phyloP scores from a whole-genome alignment of 805 yeast genomes.

The Soucietia sequanensis region DNA sequence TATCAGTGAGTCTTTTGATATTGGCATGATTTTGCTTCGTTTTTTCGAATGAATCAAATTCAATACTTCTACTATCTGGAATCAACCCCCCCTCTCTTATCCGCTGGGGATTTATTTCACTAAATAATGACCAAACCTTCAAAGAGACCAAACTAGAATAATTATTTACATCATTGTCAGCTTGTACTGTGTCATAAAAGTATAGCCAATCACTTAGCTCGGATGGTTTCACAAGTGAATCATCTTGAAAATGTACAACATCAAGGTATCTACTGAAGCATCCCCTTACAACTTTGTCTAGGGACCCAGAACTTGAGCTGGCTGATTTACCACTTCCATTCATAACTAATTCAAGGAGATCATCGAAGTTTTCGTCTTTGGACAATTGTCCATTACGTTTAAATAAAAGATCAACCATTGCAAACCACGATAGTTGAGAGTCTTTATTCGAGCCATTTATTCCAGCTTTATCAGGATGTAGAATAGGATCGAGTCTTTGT shows the following conservation, averaged over 20 bases:
- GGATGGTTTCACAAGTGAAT: constrained; percentile 56
- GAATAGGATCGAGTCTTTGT: constrained; percentile 10
- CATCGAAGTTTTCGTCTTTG: constrained; percentile 47
- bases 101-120: constrained; percentile 48
- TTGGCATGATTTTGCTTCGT: constrained; percentile 31
- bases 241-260: constrained; percentile 61
- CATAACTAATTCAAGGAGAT: constrained; percentile 46
- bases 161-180: constrained; percentile 39
- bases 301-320: constrained; percentile 35
- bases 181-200: constrained; percentile 60
- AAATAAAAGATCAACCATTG: constrained; percentile 62
- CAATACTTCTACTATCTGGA: constrained; percentile 31
- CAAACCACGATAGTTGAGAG: constrained; percentile 62
- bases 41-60: constrained; percentile 40
- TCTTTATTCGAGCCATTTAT: constrained; percentile 49
- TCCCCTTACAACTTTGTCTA: constrained; percentile 67
- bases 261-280: constrained; percentile 68
- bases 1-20: constrained; percentile 26
- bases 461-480: constrained; percentile 1
- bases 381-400: constrained; percentile 45
- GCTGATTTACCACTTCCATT: constrained; percentile 35
- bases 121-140: constrained; percentile 63
- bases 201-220: constrained; percentile 72
- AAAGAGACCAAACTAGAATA: constrained; percentile 59
- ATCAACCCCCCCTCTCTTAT: constrained; percentile 18